Percentiles rank a stretch among this genome's conserved stretches.
These are phyloP conservation scores for Forsythia viridissima DNA, from an alignment of 257 asterid genomes.

Conservation along the genomic window DNA sequence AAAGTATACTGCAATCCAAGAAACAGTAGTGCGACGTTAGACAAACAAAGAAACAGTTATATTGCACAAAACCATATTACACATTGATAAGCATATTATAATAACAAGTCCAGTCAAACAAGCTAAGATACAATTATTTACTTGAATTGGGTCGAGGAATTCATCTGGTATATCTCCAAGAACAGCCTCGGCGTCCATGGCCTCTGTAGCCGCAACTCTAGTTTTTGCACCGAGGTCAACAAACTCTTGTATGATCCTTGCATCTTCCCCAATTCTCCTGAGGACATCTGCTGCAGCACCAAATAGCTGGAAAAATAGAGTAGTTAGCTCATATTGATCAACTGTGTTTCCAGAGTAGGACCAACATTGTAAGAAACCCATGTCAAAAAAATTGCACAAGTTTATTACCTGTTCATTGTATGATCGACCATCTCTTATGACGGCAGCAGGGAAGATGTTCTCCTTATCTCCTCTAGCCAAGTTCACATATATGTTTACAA, in stretches of 20 bases:
- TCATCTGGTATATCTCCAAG: slow-evolving; percentile 99
- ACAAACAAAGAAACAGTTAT: not conserved
- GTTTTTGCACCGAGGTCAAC: slow-evolving; percentile 78
- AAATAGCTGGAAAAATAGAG: slow-evolving; percentile 57
- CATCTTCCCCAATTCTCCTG: slow-evolving; percentile 77
- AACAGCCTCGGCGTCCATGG: slow-evolving; percentile 91
- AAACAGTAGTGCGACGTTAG: slow-evolving; percentile 5
- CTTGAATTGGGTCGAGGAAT: slow-evolving; percentile 99
- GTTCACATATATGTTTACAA: slow-evolving; percentile 80
- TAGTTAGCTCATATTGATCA: not conserved
- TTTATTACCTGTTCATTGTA: slow-evolving; percentile 78
- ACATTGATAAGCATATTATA: not conserved
- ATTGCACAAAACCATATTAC: not conserved
- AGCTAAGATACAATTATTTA: slow-evolving; percentile 20
- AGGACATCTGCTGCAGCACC: slow-evolving; percentile 84
- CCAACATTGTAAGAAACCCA: not conserved
- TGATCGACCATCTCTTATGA: slow-evolving; percentile 89
- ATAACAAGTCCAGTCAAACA: not conserved
- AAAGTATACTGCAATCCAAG: slow-evolving; percentile 70
- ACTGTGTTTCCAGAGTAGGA: not conserved
- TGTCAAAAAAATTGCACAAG: not conserved
- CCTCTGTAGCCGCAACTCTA: slow-evolving; percentile 79
- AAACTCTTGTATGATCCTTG: slow-evolving; percentile 70
- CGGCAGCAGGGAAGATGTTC: slow-evolving; percentile 74
- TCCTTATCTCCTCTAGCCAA: slow-evolving; percentile 85